Conservation (phyloP, 257 asterid genomes). For the Solanum arcanum region DNA sequence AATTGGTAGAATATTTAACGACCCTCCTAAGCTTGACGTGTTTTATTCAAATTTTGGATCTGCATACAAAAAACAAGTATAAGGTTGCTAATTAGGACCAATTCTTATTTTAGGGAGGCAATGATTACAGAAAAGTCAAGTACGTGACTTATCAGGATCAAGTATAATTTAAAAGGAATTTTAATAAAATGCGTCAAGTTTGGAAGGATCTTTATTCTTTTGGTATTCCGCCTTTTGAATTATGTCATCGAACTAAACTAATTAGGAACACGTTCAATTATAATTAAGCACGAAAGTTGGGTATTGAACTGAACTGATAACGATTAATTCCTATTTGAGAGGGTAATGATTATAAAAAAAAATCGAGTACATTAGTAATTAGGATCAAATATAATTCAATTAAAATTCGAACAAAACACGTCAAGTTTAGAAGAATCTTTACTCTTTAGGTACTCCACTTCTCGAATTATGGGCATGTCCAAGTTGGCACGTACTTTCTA, state of each 20-base stretch:
- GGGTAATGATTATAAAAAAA: no score
- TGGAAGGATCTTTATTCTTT: not conserved
- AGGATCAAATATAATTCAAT: no score
- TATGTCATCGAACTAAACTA: not conserved
- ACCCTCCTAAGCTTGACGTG: not conserved
- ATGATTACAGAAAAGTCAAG: not conserved
- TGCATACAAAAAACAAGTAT: not conserved
- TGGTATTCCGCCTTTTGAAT: not conserved
- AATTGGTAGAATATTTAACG: no score
- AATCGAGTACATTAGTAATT: no score
- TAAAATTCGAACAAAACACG: no score
- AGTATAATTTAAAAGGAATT: not conserved
- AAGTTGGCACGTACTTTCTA: no score
- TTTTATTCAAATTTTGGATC: no score
- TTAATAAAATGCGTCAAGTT: not conserved
- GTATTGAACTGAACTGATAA: not conserved
- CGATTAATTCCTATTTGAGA: not conserved
- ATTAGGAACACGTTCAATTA: not conserved
- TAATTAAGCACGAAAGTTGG: not conserved
- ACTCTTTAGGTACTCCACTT: no score
- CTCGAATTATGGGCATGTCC: no score
- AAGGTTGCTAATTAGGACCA: not conserved
- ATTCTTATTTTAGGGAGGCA: not conserved
- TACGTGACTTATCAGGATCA: not conserved
- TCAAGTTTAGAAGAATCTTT: no score